Base-by-base conservation (phyloP, 169 alveolate genomes). In the Plasmodium billcollinsi region DNA sequence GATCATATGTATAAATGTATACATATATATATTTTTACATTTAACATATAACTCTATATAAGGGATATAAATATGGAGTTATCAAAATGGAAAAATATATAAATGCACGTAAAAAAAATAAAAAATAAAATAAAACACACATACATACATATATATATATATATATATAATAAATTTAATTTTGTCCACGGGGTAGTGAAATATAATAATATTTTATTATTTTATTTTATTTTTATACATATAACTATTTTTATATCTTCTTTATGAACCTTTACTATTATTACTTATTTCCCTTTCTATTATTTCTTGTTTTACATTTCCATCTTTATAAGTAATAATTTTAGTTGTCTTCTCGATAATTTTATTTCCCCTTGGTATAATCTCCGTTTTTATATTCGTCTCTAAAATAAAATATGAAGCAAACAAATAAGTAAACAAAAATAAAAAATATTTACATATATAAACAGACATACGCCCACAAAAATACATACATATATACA, bases 261-360 rank as follows among this genome's bases (percentile, higher is more conserved):
- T 61, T 80, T 71, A 80, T 80, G 83, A 54, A 80, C 90, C 90
- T 80, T 75, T 75, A 69, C 83, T 45, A 71, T 63, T 80, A 59
- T 72, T 71, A 58, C 52, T 80, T 56, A 80, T 50, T 15, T 80
- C 90, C 39, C 90, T 29, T 26, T 80, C 90, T 18, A 71, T 80
- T 24, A 80, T 58, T 43, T 80, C 90, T 72, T 80, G 90, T 45
- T 80, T 50, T 43, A 80, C 83, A 8, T 67, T 58, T 54, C 90
- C 90, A 45, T 80, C 83, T 26, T 58, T 71, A 52, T 80, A 80
- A 29, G 83, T 80, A 67, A 80, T 80, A 67, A 69, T 80, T 47
- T 80, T 80, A 7, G 90, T 80, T 15, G 90, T 80, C 62, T 80
- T 80, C 47, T 80, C 90, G 26, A 80, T 69, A 26, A 80, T 80